Evolutionary conservation across 176 grass and related monocot species (phyloP).

Genomic region (Tillandsia leiboldiana): DNA sequence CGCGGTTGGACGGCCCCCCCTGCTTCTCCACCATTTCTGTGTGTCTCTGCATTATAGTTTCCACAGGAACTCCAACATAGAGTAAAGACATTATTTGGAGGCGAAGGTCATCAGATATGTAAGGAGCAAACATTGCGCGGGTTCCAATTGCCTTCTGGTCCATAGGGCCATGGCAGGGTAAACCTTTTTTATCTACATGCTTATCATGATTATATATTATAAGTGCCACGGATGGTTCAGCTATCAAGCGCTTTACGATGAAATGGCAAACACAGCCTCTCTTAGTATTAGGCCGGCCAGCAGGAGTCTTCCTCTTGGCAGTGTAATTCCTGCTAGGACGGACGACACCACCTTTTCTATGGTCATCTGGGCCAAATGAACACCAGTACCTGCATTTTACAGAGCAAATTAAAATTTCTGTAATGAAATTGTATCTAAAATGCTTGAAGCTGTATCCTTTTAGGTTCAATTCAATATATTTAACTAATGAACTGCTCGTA

Average conservation of each 20-base stretch:
- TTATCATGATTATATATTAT: conserved; percentile 98
- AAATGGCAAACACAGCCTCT: conserved; percentile 97
- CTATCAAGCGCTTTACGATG: conserved; percentile 93
- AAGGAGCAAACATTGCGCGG: conserved; percentile 86
- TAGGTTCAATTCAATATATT: too few relatives aligned
- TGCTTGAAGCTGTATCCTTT: too few relatives aligned
- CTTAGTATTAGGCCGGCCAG: conserved; percentile 93
- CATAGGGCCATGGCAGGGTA: conserved; percentile 85
- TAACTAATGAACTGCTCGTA: too few relatives aligned
- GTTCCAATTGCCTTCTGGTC: conserved; percentile 81
- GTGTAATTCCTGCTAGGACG: conserved; percentile 66
- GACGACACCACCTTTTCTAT: conserved; percentile 63
- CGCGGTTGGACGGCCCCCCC: conserved; percentile 76
- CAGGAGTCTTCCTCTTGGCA: conserved; percentile 68
- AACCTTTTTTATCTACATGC: conserved; percentile 85
- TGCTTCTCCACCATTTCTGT: conserved; percentile 64
- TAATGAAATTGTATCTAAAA: neutral
- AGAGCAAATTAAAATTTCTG: neutral
- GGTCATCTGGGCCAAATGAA: conserved; percentile 94
- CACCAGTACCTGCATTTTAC: conserved; percentile 81
- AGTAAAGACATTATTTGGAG: conserved; percentile 87
- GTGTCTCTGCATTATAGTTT: conserved; percentile 95
- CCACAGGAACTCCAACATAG: conserved; percentile 82
- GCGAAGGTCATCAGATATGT: conserved; percentile 80
- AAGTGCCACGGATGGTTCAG: conserved; percentile 81